Base-by-base conservation (phyloP, 495 filamentous ascomycete species). In the Thozetella sp. region DNA sequence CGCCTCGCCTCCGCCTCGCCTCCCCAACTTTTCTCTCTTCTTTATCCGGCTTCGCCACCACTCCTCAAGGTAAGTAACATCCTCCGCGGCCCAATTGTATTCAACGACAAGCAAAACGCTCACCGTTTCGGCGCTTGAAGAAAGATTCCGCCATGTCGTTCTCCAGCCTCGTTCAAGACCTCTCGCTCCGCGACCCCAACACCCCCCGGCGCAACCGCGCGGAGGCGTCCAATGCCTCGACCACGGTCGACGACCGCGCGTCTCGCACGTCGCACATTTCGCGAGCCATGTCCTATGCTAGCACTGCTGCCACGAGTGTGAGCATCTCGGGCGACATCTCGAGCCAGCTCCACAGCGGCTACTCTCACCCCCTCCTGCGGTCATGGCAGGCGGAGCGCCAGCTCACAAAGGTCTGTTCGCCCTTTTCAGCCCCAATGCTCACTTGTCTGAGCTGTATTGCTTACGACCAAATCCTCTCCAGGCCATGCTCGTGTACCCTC, bases 401-500 rank as follows among this genome's bases (percentile, higher is more conserved):
- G 82, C 84, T 99, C 67, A 98, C 96, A 20, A 99, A 99, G 86
- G 93, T 93, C 60, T 54, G 80, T 61, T 54, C 26, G 12, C 17
- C 23, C 27, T 53, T 24, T 22, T 19, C 37, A 24, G 22, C 37
- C 54, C 20, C 25, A 40, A 19, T 45, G 24, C n/a, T 27, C 24
- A 19, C 45, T 15, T 11, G 2, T 34, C 48, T 13, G 19, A 13
- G 20, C 2, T 25, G 25, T 50, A 26, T 25, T 51, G 20, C 25
- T 13, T 37, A 19, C 69, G 69, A 51, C 68, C 59, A 19, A 4
- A 2, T 51, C 20, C 12, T 56, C 30, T 45, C 2, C 63, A 97
- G 94, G 93, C 93, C 27, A 98, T 98, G 94, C 86, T 99, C 64
- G 97, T 99, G 54, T 97, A 96, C 73, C 95, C 95, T 2, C 83